These are phyloP conservation scores for Magnaporthales sp. DNA, from an alignment of 2,329 filamentous ascomycete species.

Conservation along the genomic window DNA sequence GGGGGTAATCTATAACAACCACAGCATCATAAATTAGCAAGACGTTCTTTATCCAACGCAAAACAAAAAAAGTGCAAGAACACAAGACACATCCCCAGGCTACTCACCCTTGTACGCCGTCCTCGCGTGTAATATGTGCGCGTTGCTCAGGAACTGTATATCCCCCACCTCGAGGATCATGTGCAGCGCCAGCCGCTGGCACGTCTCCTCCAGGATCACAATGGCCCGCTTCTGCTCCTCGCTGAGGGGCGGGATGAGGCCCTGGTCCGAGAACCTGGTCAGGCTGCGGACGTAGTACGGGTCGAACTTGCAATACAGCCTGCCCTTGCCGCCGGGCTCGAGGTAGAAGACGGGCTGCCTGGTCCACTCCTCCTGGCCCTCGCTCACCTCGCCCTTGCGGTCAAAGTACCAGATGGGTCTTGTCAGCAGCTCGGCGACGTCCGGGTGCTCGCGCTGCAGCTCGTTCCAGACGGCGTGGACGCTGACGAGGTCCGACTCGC, in stretches of 20 bases:
- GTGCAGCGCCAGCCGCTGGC: slow-evolving; percentile 64
- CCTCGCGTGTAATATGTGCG: slow-evolving; percentile 71
- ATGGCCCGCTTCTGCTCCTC: slow-evolving; percentile 60
- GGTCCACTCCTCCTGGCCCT: slow-evolving; percentile 68
- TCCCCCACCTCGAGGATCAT: slow-evolving; percentile 84
- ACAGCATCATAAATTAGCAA: slow-evolving; percentile 5
- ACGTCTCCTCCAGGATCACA: slow-evolving; percentile 65
- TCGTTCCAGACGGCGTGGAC: slow-evolving; percentile 76
- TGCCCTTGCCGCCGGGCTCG: slow-evolving; percentile 55
- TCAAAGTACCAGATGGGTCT: slow-evolving; percentile 87
- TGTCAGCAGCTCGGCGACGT: slow-evolving; percentile 67
- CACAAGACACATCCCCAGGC: neutral
- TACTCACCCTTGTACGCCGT: slow-evolving; percentile 60
- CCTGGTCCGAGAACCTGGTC: slow-evolving; percentile 62
- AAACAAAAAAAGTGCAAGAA: too few species aligned
- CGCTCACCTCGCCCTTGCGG: slow-evolving; percentile 73
- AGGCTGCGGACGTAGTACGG: slow-evolving; percentile 80
- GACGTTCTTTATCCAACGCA: neutral
- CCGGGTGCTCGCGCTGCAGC: slow-evolving; percentile 64
- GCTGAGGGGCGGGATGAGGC: slow-evolving; percentile 65
- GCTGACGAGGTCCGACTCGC: slow-evolving; percentile 74
- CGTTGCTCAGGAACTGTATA: slow-evolving; percentile 79
- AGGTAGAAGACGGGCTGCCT: slow-evolving; percentile 66
- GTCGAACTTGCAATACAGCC: slow-evolving; percentile 81
- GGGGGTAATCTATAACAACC: slow-evolving; percentile 36